Evolutionary conservation across 2,329 filamentous ascomycete species (phyloP), one percentile per base, ranked within the genome.

Genomic region (Monosporascus sp.): DNA sequence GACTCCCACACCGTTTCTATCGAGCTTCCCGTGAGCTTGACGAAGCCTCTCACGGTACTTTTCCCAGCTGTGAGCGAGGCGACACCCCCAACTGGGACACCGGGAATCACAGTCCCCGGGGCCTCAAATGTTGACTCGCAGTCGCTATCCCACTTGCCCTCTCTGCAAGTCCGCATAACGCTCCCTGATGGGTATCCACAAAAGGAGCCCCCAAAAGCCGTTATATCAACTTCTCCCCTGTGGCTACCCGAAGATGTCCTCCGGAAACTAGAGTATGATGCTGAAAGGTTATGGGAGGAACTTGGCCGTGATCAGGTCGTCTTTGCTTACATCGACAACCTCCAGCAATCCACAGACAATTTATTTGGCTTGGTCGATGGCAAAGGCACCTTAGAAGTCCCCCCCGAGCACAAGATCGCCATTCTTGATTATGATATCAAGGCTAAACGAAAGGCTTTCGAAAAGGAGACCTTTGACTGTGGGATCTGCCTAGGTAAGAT

Each of bases 381-480:
- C 2, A 69, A 74, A 3, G 78, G 78, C 5, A 72, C 70, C 19
- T 70, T 87, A 35, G 70, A 78, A 56, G 73, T 87, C 14, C 71
- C 77, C 5, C 72, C 78, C 2, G 76, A 78, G 54, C 77, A 84
- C 64, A 88, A 90, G 70, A 81, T 89, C 19, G 80, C 85, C 5
- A 76, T 97, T 16, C 70, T 96, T 44, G 88, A 91, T 59, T 91
- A 89, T 63, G 88, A 96, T 64, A 85, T 83, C 54, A 85, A 86
- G 56, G 85, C 88, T 7, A 88, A 87, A 65, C 82, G 83, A 52
- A 82, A 83, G 22, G 84, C 85, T 0, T 97, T 97, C 66, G 86
- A 94, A 55, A 84, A 84, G 60, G 88, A 87, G 62, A 96, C 90
- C 0, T 97, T 94, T 65, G 85, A 92, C 50, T 97, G 93, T 60